Base-by-base conservation (phyloP, 2,329 filamentous ascomycete genomes). In the Clonostachys solani region DNA sequence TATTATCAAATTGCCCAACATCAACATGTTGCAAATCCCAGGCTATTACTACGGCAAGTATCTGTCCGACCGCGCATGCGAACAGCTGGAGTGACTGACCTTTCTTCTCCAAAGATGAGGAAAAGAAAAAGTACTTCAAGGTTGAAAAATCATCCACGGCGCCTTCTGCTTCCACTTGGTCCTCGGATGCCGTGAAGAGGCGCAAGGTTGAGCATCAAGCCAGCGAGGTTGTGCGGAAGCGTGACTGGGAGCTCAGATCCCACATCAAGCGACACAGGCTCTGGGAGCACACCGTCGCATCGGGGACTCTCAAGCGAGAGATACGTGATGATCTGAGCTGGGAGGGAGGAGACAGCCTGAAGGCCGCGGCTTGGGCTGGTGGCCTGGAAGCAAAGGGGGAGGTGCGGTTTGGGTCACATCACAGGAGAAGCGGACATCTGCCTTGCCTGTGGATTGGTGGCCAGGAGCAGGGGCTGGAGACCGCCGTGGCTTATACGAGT, bases 111-210 rank as follows among this genome's bases (percentile, higher is more conserved):
- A 8, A 46, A 82, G 80, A 83, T 50, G 45, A 63, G 13, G 73
- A 74, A 40, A 86, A 81, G 61, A 75, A 75, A 36, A 84, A 80
- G 52, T 89, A 87, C 57, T 89, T 87, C 64, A 84, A 81, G 55
- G 77, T 88, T 44, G 79, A 86, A 58, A 75, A 73, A 42, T 71
- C 78, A 37, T 72, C 77, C 47, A 72, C 72, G 15, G 79, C 80
- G 1, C 73, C 80, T 0, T 52, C 67, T 2, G 64, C 61, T 8
- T 69, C 76, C 1, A 64, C 72, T 15, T 86, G 83, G 67, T 81
- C 82, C 9, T 65, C 71, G n/a, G 69, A 78, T 42, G 73, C 74
- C 7, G 77, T 86, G 47, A 84, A 80, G 63, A 72, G 71, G 52
- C 79, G 79, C 45, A 74, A 74, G 50, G 51, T 68, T 4, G 68